Evolutionary conservation across 129 eudicot species (phyloP).

Genomic region (Mikania micrantha): DNA sequence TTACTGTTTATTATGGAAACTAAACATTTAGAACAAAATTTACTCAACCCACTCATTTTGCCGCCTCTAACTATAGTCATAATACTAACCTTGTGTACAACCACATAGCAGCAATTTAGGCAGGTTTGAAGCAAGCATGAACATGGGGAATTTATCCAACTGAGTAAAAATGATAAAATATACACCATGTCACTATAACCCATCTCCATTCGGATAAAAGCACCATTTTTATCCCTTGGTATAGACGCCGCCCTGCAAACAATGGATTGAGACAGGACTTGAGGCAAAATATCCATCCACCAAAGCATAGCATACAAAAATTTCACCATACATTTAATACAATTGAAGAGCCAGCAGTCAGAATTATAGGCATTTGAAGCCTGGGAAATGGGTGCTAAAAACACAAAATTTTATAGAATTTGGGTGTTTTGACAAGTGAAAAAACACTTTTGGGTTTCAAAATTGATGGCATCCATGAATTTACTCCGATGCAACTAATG

Average conservation of each 20-base stretch:
- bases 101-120: conserved; percentile 46
- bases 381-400: neutral
- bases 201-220: conserved; percentile 60
- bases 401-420: neutral
- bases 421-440: neutral
- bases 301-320: neutral
- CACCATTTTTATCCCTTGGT: conserved; percentile 46
- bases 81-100: conserved; percentile 54
- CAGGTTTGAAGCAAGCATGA: conserved; percentile 40
- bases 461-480: conserved; percentile 5
- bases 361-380: neutral
- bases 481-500: neutral
- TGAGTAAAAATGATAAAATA: conserved; percentile 41
- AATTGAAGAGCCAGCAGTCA: neutral
- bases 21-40: neutral
- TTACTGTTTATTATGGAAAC: neutral
- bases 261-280: neutral
- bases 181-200: conserved; percentile 55
- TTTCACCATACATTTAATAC: neutral
- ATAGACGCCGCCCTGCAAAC: conserved; percentile 66
- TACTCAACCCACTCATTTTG: neutral
- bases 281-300: neutral
- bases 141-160: conserved; percentile 63
- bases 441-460: conserved; percentile 21
- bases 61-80: neutral